phyloP scores from a whole-genome alignment of 1,139 yeast genomes.

The Suhomyces bribrorum region DNA sequence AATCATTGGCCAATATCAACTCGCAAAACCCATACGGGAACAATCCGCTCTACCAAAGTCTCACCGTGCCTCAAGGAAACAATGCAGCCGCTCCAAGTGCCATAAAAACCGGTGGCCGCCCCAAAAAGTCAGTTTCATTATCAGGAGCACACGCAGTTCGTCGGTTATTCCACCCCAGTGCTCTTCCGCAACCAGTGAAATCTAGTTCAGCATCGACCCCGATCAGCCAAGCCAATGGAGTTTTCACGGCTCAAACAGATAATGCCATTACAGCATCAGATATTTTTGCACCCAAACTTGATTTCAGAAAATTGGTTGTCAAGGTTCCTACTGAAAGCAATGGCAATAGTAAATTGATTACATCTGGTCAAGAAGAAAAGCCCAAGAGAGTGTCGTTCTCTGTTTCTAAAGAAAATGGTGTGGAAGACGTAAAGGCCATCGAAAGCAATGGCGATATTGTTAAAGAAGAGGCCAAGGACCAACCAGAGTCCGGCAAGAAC shows the following conservation, averaged over 20 bases:
- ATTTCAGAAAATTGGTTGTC: constrained; percentile 58
- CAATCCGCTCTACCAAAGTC: constrained; percentile 60
- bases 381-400: constrained; percentile 12
- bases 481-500: not conserved
- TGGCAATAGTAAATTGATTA: constrained; percentile 14
- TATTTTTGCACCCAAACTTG: constrained; percentile 66
- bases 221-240: constrained; percentile 12
- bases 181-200: constrained; percentile 7
- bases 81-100: constrained; percentile 6
- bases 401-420: constrained; percentile 2
- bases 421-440: not conserved
- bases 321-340: constrained; percentile 38
- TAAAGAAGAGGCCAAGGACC: not conserved
- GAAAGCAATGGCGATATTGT: not conserved
- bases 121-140: constrained; percentile 10
- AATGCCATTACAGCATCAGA: constrained; percentile 70
- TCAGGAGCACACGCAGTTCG: constrained; percentile 5
- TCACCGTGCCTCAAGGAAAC: constrained; percentile 16
- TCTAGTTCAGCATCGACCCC: not conserved
- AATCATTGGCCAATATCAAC: constrained; percentile 44
- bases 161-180: constrained; percentile 9
- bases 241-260: constrained; percentile 48
- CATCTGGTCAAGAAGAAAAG: constrained; percentile 8
- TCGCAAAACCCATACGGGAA: constrained; percentile 73
- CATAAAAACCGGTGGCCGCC: constrained; percentile 2